phyloP scores from a whole-genome alignment of 179 eudicot species.

The Silene vulgaris region DNA sequence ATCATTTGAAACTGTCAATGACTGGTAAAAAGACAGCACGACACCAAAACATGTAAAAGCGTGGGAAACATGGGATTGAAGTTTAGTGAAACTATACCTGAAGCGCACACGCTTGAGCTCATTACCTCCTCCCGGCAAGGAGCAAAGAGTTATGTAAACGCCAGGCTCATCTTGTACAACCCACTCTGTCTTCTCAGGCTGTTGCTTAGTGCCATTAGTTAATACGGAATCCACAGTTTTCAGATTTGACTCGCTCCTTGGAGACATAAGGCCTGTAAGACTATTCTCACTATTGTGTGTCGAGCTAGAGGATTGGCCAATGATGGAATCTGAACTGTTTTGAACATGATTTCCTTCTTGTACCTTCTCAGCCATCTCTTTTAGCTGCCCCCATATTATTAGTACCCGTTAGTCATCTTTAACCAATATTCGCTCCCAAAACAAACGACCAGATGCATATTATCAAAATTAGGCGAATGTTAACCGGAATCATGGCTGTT shows the following conservation, averaged over 20 bases:
- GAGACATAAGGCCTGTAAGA: conserved; percentile 39
- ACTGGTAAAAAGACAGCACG: neutral
- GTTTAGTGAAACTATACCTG: conserved; percentile 52
- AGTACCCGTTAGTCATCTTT: neutral
- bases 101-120: conserved; percentile 93
- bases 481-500: neutral
- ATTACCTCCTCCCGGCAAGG: conserved; percentile 65
- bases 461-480: neutral
- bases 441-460: neutral
- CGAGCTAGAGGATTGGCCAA: conserved; percentile 31
- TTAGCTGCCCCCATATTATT: conserved; percentile 45
- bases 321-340: conserved; percentile 34
- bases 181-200: conserved; percentile 53
- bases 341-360: conserved; percentile 34
- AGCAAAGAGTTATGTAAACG: conserved; percentile 69
- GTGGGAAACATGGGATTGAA: conserved; percentile 1
- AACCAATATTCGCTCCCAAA: conserved; percentile 5
- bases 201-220: conserved; percentile 47
- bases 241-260: conserved; percentile 39
- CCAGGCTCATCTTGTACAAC: conserved; percentile 87
- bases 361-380: conserved; percentile 56
- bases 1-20: no score
- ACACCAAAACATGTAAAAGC: neutral
- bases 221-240: conserved; percentile 32
- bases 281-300: conserved; percentile 27